Base-by-base conservation (phyloP, 345 rosid species). In the Trapa bicornis region DNA sequence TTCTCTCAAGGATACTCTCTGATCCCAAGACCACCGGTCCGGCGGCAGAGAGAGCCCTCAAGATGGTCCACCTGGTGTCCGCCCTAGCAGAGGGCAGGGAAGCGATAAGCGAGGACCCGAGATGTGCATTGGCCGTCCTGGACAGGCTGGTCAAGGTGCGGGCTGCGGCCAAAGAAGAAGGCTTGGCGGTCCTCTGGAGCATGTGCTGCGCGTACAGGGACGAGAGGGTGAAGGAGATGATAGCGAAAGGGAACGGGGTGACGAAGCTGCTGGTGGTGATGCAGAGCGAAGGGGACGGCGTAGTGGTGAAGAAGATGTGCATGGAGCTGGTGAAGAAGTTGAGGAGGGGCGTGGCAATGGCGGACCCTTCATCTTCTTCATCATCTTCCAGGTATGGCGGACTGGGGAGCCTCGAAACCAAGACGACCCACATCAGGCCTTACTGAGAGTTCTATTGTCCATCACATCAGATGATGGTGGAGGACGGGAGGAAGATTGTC, bases 381-480 rank as follows among this genome's bases (percentile, higher is more conserved):
- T 22, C 66, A 3, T 45, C 48, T 4, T 4, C 48, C 13, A 1
- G 9, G 48, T 54, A 70, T 45, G 75, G 62, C 37, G 75, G 70
- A 33, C 17, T 74, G 41, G 75, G 62, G 37, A 64, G 78, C 60
- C 80, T 80, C 35, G 76, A 80, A 16, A 80, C 82, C 22, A 80
- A 68, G 58, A 78, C 84, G 29, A 71, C 82, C 4, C 82, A 82
- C 70, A 82, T 82, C 74, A 76, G 74, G 80, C 86, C 83, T 29
- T 80, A 74, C 66, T 82, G 78, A 68, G 3, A 14, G 29, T 3
- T 7, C 7, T 45, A 11, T 7, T 45, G 48, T 45, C 13, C 11
- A 45, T 45, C 11, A 1, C 12, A 8, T 42, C 5, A 8, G 45
- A 42, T 42, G 48, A 45, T 45, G 48, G 13, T 45, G 48, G 11